These are phyloP conservation scores for Alternaria panax DNA, from an alignment of 2,329 filamentous ascomycete species.

Conservation along the genomic window DNA sequence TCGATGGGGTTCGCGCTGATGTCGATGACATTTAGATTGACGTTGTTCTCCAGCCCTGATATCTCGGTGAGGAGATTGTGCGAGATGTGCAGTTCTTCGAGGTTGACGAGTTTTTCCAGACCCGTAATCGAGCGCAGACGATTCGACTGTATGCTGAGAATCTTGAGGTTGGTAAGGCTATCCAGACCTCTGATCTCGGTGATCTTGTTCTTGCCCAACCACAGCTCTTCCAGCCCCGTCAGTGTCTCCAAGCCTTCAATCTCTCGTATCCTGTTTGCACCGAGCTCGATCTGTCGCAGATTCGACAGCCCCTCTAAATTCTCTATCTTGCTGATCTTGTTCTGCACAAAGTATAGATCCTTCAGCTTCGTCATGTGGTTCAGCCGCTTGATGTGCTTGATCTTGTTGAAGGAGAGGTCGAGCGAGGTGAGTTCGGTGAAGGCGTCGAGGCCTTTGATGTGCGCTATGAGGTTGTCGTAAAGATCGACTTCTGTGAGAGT, in stretches of 20 bases:
- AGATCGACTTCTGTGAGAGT: slow-evolving; percentile 86
- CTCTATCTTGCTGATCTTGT: slow-evolving; percentile 90
- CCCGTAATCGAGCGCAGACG: slow-evolving; percentile 81
- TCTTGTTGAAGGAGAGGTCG: slow-evolving; percentile 98
- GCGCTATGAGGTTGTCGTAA: slow-evolving; percentile 93
- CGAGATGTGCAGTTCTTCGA: slow-evolving; percentile 94
- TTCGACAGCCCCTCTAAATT: slow-evolving; percentile 76
- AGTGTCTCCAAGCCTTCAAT: slow-evolving; percentile 85
- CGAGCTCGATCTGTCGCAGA: slow-evolving; percentile 85
- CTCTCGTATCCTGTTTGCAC: slow-evolving; percentile 88
- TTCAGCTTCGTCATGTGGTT: slow-evolving; percentile 77
- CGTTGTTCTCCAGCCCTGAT: slow-evolving; percentile 65
- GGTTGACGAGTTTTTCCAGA: slow-evolving; percentile 73
- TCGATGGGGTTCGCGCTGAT: slow-evolving; percentile 86
- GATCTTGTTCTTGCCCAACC: slow-evolving; percentile 97
- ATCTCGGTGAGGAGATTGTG: slow-evolving; percentile 88
- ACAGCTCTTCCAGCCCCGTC: slow-evolving; percentile 82
- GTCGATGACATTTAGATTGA: slow-evolving; percentile 76
- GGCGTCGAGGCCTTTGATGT: slow-evolving; percentile 82
- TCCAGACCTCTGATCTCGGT: slow-evolving; percentile 78
- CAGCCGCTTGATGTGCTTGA: slow-evolving; percentile 95
- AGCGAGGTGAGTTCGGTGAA: slow-evolving; percentile 78
- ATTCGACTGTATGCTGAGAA: slow-evolving; percentile 95
- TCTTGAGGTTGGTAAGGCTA: slow-evolving; percentile 78
- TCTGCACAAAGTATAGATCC: slow-evolving; percentile 92